These are phyloP conservation scores for Biscogniauxia sp. DNA, from an alignment of 2,329 filamentous ascomycete species.

Conservation along the genomic window DNA sequence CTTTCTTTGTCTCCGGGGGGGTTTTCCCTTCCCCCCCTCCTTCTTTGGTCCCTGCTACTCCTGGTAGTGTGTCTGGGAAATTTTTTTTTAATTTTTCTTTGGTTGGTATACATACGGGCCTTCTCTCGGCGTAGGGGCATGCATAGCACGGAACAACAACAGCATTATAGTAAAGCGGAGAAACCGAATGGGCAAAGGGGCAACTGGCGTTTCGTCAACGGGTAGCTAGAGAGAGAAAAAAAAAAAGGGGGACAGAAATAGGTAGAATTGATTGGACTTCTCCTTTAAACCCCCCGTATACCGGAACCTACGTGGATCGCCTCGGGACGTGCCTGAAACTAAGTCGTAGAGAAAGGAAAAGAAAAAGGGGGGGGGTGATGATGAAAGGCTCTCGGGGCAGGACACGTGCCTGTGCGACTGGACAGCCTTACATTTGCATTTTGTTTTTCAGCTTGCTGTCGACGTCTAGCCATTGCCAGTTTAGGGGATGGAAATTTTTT, in stretches of 20 bases:
- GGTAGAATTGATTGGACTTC: neutral
- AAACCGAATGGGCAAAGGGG: neutral
- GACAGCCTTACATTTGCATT: neutral
- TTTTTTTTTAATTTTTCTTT: too few species aligned
- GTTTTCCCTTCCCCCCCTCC: too few species aligned
- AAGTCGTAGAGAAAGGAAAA: neutral
- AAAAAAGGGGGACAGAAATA: neutral
- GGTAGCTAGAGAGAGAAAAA: neutral
- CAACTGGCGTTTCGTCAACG: neutral
- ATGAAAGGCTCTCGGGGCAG: neutral
- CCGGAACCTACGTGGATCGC: neutral
- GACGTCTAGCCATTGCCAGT: neutral
- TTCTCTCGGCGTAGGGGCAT: neutral
- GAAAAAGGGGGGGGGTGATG: too few species aligned
- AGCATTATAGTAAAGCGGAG: neutral
- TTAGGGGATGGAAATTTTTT: neutral
- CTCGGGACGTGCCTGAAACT: too few species aligned
- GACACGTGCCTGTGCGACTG: neutral
- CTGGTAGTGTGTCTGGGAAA: too few species aligned
- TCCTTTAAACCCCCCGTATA: neutral
- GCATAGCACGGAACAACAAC: neutral
- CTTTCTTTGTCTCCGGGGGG: too few species aligned
- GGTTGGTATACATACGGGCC: too few species aligned
- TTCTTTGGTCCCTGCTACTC: too few species aligned
- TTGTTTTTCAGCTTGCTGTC: neutral